phyloP scores from a whole-genome alignment of 2,329 filamentous ascomycete species.

The Biscogniauxia sp. region DNA sequence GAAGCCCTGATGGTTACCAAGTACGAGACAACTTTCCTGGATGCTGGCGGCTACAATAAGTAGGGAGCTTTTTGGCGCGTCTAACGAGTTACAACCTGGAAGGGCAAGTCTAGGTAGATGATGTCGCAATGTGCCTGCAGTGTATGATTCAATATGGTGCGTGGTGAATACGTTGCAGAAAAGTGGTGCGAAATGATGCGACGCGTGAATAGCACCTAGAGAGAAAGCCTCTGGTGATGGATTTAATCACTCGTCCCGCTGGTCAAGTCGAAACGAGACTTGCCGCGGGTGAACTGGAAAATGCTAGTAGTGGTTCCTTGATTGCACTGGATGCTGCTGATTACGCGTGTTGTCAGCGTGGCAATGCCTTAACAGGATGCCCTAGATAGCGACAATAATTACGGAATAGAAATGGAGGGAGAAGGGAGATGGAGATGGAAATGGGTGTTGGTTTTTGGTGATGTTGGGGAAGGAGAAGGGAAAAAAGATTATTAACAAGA shows the following conservation, averaged over 20 bases:
- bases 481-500: neutral
- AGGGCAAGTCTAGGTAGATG: constrained; percentile 27
- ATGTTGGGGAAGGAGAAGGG: neutral
- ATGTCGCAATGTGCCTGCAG: neutral
- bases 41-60: constrained; percentile 28
- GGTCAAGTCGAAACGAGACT: constrained; percentile 19
- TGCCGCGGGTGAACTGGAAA: constrained; percentile 12
- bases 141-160: constrained; percentile 7
- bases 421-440: neutral
- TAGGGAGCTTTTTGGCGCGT: constrained; percentile 22
- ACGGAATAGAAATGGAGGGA: neutral
- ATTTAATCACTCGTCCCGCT: constrained; percentile 21
- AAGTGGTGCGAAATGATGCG: constrained; percentile 4
- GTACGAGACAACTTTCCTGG: constrained; percentile 25
- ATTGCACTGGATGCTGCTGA: neutral
- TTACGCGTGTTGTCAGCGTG: neutral
- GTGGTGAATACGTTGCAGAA: constrained; percentile 10
- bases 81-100: constrained; percentile 29
- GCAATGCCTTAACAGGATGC: neutral
- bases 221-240: constrained; percentile 14
- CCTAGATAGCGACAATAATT: neutral
- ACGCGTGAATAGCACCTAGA: constrained; percentile 12
- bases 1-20: constrained; percentile 26
- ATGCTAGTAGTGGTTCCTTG: neutral
- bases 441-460: neutral